phyloP scores from a whole-genome alignment of 2,329 filamentous ascomycete genomes.

The Nothophaeocryptopus gaeumannii region DNA sequence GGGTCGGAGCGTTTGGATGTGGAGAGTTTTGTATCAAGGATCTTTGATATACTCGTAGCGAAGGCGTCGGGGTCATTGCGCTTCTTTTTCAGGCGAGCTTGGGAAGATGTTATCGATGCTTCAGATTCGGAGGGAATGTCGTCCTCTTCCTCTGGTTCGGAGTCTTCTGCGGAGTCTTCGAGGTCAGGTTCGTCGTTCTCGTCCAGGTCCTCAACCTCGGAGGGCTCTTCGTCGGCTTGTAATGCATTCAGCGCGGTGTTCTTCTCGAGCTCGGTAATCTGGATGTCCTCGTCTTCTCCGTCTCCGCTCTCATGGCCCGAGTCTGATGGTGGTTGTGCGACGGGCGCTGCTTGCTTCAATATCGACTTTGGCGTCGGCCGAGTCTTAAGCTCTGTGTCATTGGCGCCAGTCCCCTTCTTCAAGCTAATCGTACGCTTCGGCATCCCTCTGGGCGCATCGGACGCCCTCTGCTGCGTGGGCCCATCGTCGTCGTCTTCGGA shows the following conservation, averaged over 20 bases:
- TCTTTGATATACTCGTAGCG: constrained; percentile 88
- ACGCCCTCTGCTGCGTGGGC: constrained; percentile 18
- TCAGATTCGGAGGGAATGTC: constrained; percentile 27
- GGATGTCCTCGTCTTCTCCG: constrained; percentile 12
- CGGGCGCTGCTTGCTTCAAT: constrained; percentile 17
- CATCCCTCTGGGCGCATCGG: constrained; percentile 26
- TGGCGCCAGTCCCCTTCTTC: constrained; percentile 12
- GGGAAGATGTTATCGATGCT: constrained; percentile 32
- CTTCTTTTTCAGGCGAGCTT: constrained; percentile 60
- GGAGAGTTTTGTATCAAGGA: constrained; percentile 84
- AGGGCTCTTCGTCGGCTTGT: constrained; percentile 18
- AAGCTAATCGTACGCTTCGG: constrained; percentile 18
- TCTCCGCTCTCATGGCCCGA: constrained; percentile 13
- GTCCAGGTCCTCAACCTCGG: constrained; percentile 38
- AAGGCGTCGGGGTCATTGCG: constrained; percentile 90
- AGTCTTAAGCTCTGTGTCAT: constrained; percentile 15
- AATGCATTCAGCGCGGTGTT: constrained; percentile 22
- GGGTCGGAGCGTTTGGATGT: constrained; percentile 80
- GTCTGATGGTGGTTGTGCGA: constrained; percentile 8
- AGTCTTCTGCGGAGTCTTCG: constrained; percentile 20
- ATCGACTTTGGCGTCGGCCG: constrained; percentile 19
- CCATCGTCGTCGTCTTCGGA: constrained; percentile 53
- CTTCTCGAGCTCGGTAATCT: constrained; percentile 18
- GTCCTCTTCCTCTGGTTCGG: constrained; percentile 19
- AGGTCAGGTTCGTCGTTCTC: constrained; percentile 41